Evolutionary conservation across 495 filamentous ascomycete genomes (phyloP).

Genomic region (Aspergillus cristatus): DNA sequence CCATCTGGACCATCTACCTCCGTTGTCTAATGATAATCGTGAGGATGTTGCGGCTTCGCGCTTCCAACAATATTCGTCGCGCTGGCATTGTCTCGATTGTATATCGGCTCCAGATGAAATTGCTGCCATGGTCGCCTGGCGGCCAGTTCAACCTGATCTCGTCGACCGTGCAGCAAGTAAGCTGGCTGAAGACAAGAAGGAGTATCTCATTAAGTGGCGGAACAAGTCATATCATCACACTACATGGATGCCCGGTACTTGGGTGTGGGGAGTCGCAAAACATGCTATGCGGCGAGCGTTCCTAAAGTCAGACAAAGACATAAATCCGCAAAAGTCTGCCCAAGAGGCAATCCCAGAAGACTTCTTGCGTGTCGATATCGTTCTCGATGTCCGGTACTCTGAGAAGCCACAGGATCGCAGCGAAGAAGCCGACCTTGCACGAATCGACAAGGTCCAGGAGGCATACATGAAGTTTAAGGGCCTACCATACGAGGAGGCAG

Average conservation of each 20-base stretch:
- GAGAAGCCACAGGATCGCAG: slow-evolving; percentile 39
- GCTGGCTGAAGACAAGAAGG: slow-evolving; percentile 60
- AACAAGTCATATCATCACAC: slow-evolving; percentile 67
- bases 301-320: slow-evolving; percentile 52
- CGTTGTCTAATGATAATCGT: slow-evolving; percentile 12
- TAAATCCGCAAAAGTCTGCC: slow-evolving; percentile 56
- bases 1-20: slow-evolving; percentile 73
- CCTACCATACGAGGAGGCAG: slow-evolving; percentile 83
- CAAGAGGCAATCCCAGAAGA: slow-evolving; percentile 80
- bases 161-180: slow-evolving; percentile 41
- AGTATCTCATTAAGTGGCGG: slow-evolving; percentile 89
- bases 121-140: slow-evolving; percentile 75
- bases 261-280: slow-evolving; percentile 72
- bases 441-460: slow-evolving; percentile 57
- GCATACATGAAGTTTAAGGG: slow-evolving; percentile 89
- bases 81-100: slow-evolving; percentile 75
- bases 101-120: slow-evolving; percentile 48
- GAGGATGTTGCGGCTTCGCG: slow-evolving; percentile 26
- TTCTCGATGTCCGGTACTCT: slow-evolving; percentile 67
- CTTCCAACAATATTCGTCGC: slow-evolving; percentile 51
- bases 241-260: slow-evolving; percentile 78
- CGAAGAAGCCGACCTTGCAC: slow-evolving; percentile 52
- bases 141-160: slow-evolving; percentile 46
- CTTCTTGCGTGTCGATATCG: slow-evolving; percentile 75
- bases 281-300: slow-evolving; percentile 63